Percentiles rank a stretch among this genome's conserved stretches.
Conservation (phyloP, 2,329 filamentous ascomycete species). For the Trichoderma citrinoviride region DNA sequence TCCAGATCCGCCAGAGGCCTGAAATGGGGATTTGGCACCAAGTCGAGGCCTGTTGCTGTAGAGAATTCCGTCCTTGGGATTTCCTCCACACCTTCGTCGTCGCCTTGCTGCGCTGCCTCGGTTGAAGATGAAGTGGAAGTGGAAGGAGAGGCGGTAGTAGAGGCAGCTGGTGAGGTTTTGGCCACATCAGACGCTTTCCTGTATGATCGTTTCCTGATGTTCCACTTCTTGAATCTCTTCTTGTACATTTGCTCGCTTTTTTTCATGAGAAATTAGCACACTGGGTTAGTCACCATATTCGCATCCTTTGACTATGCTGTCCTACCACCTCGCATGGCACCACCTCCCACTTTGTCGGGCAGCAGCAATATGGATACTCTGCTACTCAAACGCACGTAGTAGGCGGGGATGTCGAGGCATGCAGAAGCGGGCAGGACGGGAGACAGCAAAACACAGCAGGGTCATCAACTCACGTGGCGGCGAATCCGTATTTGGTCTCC, state of each 20-base stretch:
- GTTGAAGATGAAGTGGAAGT: neutral
- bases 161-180: neutral
- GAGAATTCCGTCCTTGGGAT: neutral
- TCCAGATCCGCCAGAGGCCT: slow-evolving; percentile 34
- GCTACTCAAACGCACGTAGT: neutral
- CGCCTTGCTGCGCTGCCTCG: neutral
- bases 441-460: neutral
- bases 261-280: neutral
- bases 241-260: slow-evolving; percentile 42
- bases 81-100: slow-evolving; percentile 1
- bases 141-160: slow-evolving; percentile 13
- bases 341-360: no score
- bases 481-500: slow-evolving; percentile 36
- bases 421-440: neutral
- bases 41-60: slow-evolving; percentile 21
- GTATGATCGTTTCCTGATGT: slow-evolving; percentile 38
- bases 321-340: neutral
- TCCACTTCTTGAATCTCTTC: slow-evolving; percentile 41
- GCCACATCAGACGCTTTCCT: slow-evolving; percentile 27
- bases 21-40: slow-evolving; percentile 28
- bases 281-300: neutral
- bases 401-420: neutral
- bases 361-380: no score
- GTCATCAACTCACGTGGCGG: slow-evolving; percentile 36
- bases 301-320: neutral